Percentiles rank a stretch among this genome's conserved stretches.
These are phyloP conservation scores for Striga asiatica DNA, from an alignment of 257 asterid species.

Conservation along the genomic window DNA sequence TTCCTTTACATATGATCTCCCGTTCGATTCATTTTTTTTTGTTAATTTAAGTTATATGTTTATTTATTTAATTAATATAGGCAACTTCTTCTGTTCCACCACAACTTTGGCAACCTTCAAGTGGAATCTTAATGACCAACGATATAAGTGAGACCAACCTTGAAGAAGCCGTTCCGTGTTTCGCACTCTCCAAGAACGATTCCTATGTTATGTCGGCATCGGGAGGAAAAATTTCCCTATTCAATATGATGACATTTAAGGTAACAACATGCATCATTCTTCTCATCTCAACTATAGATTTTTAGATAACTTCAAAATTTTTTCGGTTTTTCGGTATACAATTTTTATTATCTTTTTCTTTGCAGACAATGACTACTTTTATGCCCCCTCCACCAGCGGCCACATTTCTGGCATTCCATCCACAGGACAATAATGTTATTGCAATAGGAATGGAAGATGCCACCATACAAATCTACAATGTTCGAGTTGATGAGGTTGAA, in stretches of 20 bases:
- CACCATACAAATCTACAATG: constrained; percentile 45
- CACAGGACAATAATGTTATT: constrained; percentile 53
- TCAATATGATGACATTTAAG: constrained; percentile 54
- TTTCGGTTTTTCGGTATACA: not conserved
- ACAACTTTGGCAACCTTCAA: constrained; percentile 60
- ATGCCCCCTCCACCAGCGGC: constrained; percentile 72
- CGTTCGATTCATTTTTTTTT: not conserved
- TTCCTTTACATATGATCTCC: not conserved
- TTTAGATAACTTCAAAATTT: not conserved
- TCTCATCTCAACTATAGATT: not conserved
- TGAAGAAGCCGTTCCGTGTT: constrained; percentile 63
- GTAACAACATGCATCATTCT: constrained; percentile 20
- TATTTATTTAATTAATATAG: constrained; percentile 17
- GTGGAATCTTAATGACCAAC: constrained; percentile 55
- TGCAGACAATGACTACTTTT: constrained; percentile 58
- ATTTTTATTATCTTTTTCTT: constrained; percentile 5
- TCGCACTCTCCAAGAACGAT: constrained; percentile 60
- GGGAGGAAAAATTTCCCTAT: constrained; percentile 62
- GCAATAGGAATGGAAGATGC: constrained; percentile 74
- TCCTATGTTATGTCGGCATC: constrained; percentile 60
- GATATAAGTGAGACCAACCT: constrained; percentile 45
- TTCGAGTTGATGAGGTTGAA: constrained; percentile 45
- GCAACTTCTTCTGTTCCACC: constrained; percentile 44
- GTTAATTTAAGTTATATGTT: no score
- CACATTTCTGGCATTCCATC: constrained; percentile 53